These are phyloP conservation scores for Fusarium longipes DNA, from an alignment of 2,329 filamentous ascomycete genomes.

Conservation along the genomic window DNA sequence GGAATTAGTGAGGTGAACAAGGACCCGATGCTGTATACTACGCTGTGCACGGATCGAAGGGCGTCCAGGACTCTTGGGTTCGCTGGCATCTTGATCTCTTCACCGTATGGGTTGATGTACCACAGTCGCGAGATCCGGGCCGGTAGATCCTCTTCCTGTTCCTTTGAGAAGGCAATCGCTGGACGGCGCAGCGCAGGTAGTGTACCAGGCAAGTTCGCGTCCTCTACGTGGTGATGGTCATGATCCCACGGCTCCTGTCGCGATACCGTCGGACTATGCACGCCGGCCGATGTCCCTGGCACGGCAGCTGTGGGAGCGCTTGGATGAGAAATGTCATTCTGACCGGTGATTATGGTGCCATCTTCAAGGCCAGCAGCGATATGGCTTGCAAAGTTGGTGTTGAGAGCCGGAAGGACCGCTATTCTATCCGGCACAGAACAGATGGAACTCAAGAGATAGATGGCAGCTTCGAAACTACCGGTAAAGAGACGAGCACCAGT, in stretches of 20 bases:
- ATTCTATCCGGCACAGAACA: constrained; percentile 83
- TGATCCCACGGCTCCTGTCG: constrained; percentile 65
- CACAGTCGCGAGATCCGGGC: constrained; percentile 84
- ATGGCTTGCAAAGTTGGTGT: constrained; percentile 95
- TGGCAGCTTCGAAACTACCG: constrained; percentile 90
- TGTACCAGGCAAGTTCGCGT: constrained; percentile 84
- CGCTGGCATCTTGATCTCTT: constrained; percentile 87
- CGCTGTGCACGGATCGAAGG: constrained; percentile 70
- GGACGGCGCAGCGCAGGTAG: constrained; percentile 82
- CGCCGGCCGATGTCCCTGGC: constrained; percentile 46
- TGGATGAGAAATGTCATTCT: constrained; percentile 93
- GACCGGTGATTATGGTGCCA: constrained; percentile 83
- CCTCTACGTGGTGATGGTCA: constrained; percentile 75
- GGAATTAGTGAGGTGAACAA: constrained; percentile 92
- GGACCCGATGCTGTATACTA: constrained; percentile 94
- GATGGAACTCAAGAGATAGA: constrained; percentile 88
- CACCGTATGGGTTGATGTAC: constrained; percentile 99
- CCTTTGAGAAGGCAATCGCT: constrained; percentile 85
- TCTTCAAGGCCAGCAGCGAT: constrained; percentile 86
- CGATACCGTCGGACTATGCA: constrained; percentile 47
- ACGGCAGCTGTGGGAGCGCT: constrained; percentile 68
- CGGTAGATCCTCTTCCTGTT: constrained; percentile 78
- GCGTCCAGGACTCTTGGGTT: constrained; percentile 83
- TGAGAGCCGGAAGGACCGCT: constrained; percentile 87
- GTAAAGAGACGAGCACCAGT: constrained; percentile 90